These are phyloP conservation scores for Phytopythium helicoides DNA, from an alignment of 352 stramenopile genomes.

Conservation along the genomic window DNA sequence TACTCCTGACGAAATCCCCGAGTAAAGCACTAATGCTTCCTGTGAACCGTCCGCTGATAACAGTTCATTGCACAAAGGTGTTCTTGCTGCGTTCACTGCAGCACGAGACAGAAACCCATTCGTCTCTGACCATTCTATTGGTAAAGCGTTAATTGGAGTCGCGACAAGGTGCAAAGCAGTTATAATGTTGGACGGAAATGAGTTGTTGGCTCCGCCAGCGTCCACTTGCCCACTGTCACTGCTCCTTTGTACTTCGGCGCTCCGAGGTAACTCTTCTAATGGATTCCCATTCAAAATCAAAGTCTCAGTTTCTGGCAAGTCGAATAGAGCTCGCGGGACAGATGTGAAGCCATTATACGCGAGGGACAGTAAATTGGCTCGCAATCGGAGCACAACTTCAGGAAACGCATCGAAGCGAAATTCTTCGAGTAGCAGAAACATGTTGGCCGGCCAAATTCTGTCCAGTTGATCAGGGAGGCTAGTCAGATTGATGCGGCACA, in stretches of 20 bases:
- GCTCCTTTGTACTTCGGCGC: background rate
- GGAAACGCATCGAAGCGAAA: conserved; percentile 19
- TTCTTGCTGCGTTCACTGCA: background rate
- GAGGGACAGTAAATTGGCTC: conserved; percentile 15
- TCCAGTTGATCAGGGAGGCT: conserved; percentile 21
- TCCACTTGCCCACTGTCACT: background rate
- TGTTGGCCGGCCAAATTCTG: conserved; percentile 12
- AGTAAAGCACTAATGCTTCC: background rate
- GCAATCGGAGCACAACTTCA: conserved; percentile 14
- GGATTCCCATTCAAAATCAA: conserved; percentile 23
- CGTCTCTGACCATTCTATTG: background rate
- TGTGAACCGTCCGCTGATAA: background rate
- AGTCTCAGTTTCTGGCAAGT: conserved; percentile 8
- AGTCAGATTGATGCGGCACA: conserved; percentile 21
- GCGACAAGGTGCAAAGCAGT: background rate
- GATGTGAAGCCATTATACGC: conserved; percentile 9
- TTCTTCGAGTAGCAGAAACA: conserved; percentile 19
- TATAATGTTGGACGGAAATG: background rate
- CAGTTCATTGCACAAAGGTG: background rate
- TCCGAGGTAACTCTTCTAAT: conserved; percentile 4
- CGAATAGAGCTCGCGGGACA: conserved; percentile 11
- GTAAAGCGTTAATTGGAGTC: background rate
- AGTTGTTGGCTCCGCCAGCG: background rate
- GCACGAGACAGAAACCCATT: background rate
- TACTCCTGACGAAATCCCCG: background rate